Conservation (phyloP, 1,139 yeast species). For the Eremothecium cymbalariae region DNA sequence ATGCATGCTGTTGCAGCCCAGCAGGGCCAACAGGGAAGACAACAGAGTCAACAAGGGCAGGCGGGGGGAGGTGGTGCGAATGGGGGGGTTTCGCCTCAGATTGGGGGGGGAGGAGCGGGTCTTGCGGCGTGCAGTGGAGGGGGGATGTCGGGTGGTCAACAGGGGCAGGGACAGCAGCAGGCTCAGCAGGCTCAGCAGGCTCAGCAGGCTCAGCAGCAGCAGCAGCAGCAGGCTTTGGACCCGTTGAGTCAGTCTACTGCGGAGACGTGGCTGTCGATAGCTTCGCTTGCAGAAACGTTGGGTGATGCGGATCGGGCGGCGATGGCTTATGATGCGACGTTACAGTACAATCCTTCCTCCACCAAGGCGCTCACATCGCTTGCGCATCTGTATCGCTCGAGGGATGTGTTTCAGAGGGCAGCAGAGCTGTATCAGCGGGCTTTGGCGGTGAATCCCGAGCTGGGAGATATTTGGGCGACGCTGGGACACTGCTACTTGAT, state of each 20-base stretch:
- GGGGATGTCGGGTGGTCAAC: not conserved
- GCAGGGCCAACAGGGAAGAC: constrained; percentile 1
- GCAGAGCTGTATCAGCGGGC: constrained; percentile 90
- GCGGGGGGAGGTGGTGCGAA: not conserved
- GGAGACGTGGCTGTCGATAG: constrained; percentile 89
- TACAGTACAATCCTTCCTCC: constrained; percentile 78
- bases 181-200: constrained; percentile 6
- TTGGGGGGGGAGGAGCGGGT: not conserved
- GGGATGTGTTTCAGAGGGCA: constrained; percentile 87
- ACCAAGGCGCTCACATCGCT: constrained; percentile 77
- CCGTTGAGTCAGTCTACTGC: constrained; percentile 61
- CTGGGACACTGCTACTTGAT: constrained; percentile 93
- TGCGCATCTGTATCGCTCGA: constrained; percentile 80
- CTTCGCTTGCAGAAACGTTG: constrained; percentile 80
- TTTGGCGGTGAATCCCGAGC: constrained; percentile 69
- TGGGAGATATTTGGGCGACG: constrained; percentile 96
- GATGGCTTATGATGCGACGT: constrained; percentile 81
- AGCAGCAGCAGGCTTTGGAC: constrained; percentile 20
- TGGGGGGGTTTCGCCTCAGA: not conserved
- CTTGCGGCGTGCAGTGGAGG: not conserved
- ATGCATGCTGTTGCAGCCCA: constrained; percentile 2
- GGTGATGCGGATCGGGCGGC: constrained; percentile 89
- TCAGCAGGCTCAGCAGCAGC: constrained; percentile 7
- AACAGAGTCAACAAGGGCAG: not conserved
- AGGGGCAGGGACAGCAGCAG: constrained; percentile 2